Base-by-base conservation (phyloP, 495 filamentous ascomycete species). In the Recurvomyces mirabilis region DNA sequence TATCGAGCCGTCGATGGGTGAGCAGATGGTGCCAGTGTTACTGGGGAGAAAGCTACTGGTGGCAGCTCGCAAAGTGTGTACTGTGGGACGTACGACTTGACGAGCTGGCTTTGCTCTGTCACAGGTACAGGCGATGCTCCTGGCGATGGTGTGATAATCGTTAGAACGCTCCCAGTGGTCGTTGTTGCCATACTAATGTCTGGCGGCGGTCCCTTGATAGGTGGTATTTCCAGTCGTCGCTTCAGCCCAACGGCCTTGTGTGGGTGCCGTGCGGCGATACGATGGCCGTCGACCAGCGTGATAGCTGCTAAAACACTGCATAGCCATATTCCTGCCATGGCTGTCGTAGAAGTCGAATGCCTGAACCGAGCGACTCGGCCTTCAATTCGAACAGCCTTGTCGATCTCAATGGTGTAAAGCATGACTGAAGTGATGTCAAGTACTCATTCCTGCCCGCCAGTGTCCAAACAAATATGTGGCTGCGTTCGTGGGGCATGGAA, bases 51-150 rank as follows among this genome's bases (percentile, higher is more conserved):
- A 2, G 30, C 57, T 10, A 58, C 22, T 3, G 46, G 43, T 18
- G 60, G 55, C 2, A 60, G 56, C 41, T 52, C 51, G 46, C 62
- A 65, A 21, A 57, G 49, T 14, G 62, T 65, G 41, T 53, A 51
- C 37, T 53, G 44, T 2, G 60, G 60, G 6, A 55, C 30, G 36
- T 49, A 65, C 4, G 54, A 52, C 13, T 52, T 58, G 5, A 61
- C 46, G 7, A 63, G 41, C 36, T 63, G 60, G 41, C 56, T 60
- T 43, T 62, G 56, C 32, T 46, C 17, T 5, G 60, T 65, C 29
- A 63, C 42, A 15, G 58, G 34, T 1, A 63, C 42, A 2, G 56
- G 58, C 12, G 38, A 13, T 15, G 62, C 60, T 18, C 49, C 51
- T 5, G 59, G 60, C 4, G 60, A 63, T 1, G 62, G 62, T 18